These are phyloP conservation scores for Penicillium rolfsii DNA, from an alignment of 2,329 filamentous ascomycete genomes.

Conservation along the genomic window DNA sequence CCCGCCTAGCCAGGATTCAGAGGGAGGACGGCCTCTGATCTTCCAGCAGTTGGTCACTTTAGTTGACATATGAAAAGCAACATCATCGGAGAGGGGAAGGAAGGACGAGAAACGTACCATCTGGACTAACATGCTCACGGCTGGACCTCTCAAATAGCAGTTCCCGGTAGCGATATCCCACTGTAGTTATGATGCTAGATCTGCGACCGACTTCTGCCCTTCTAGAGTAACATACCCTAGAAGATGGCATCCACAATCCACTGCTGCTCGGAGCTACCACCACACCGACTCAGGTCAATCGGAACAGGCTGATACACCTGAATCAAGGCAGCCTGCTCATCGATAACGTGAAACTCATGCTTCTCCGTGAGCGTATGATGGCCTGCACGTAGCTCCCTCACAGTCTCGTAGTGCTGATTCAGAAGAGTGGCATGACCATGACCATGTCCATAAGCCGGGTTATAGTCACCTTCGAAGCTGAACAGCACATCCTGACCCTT, in stretches of 20 bases:
- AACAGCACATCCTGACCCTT: constrained; percentile 58
- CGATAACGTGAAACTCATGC: constrained; percentile 60
- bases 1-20: constrained; percentile 52
- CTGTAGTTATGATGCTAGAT: constrained; percentile 24
- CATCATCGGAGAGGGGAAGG: background rate
- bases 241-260: constrained; percentile 61
- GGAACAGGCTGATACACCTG: constrained; percentile 58
- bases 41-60: background rate
- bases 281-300: constrained; percentile 51
- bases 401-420: constrained; percentile 58
- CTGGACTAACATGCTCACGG: constrained; percentile 59
- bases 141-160: constrained; percentile 64
- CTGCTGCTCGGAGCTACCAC: constrained; percentile 53
- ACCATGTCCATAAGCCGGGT: constrained; percentile 57
- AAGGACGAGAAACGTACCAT: constrained; percentile 40
- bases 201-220: background rate
- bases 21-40: constrained; percentile 50
- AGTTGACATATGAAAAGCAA: constrained; percentile 6
- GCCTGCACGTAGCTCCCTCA: constrained; percentile 55
- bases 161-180: constrained; percentile 58
- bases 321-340: constrained; percentile 58
- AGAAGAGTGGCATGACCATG: constrained; percentile 59
- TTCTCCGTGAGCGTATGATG: constrained; percentile 55
- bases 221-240: constrained; percentile 50
- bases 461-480: constrained; percentile 58